Base-by-base conservation (phyloP, 1,284 basidiomycete genomes). In the Apiotrichum laibachii region DNA sequence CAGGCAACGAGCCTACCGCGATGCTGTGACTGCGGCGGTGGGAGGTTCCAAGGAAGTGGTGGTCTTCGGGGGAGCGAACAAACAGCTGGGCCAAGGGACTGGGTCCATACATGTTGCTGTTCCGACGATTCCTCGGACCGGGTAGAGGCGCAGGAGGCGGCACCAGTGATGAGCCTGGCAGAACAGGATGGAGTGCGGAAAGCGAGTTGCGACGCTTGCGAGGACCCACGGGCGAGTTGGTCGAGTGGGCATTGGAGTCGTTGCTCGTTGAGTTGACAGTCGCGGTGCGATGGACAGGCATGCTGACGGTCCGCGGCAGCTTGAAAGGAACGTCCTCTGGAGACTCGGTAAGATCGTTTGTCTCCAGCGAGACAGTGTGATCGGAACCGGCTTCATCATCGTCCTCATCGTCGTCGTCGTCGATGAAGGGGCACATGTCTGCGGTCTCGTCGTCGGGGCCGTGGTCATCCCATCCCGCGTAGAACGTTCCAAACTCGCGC, bases 401-500 rank as follows among this genome's bases (percentile, higher is more conserved):
- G 19, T 47, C 50, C 22, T 58, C 59, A 22, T 63, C 57, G 45
- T 57, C 64, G 2, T 66, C 65, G 44, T 67, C 65, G 33, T 68
- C 67, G 5, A 72, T 70, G 16, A 52, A 62, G 4, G 26, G 26
- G 52, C 16, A 43, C 26, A 12, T 26, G 9, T 34, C 5, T 56
- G 16, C 63, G 66, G 69, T 66, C 6, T 56, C 50, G 16, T 74
- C 71, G 4, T 53, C 35, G 31, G 71, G 48, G 57, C 81, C 85
- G 31, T 84, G 85, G 37, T 80, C 71, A 50, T 81, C 77, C 75
- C 74, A 77, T 12, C 69, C 73, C 0, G 62, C 53, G 55, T 79
- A 79, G 57, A 68, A 73, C 19, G 62, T 67, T 5, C 77, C 77
- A 13, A 85, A 80, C 62, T 88, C 86, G 33, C 87, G 85, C 67